Conservation (phyloP, 768 basidiomycete genomes). For the Lactarius sanguifluus region DNA sequence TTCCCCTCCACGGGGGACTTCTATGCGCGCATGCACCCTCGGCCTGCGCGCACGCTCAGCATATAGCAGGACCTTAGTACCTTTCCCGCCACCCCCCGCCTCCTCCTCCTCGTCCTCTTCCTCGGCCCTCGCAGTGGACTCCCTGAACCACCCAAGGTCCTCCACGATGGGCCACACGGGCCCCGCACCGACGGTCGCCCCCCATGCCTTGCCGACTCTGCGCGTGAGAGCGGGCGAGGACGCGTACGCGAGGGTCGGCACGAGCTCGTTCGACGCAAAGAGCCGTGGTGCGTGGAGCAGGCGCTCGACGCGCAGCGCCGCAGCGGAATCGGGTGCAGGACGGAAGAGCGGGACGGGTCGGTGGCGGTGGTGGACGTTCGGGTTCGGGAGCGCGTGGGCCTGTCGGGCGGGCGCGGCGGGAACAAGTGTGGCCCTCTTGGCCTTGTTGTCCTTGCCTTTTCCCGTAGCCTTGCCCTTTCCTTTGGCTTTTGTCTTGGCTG, state of each 20-base stretch:
- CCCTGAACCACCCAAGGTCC: conserved; percentile 78
- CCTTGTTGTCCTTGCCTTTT: conserved; percentile 10
- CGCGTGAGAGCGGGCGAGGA: conserved; percentile 47
- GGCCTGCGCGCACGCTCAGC: conserved; percentile 38
- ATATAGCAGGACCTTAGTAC: neutral
- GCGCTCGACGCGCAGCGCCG: conserved; percentile 53
- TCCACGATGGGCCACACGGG: conserved; percentile 79
- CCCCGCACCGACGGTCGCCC: conserved; percentile 70
- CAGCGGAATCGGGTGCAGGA: conserved; percentile 29
- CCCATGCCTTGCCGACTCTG: conserved; percentile 69
- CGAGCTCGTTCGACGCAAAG: conserved; percentile 45
- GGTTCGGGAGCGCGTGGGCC: conserved; percentile 59
- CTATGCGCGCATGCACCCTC: conserved; percentile 51
- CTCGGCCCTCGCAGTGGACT: conserved; percentile 40
- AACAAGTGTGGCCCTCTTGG: conserved; percentile 32
- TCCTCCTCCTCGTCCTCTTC: conserved; percentile 45
- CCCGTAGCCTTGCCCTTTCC: neutral
- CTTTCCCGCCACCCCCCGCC: conserved; percentile 41
- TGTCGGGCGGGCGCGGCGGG: conserved; percentile 46
- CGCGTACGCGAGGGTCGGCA: conserved; percentile 58
- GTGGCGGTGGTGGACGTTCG: conserved; percentile 72
- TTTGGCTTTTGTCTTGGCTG: neutral
- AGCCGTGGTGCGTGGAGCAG: conserved; percentile 50
- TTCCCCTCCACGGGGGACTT: conserved; percentile 39
- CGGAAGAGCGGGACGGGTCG: conserved; percentile 61